These are phyloP conservation scores for Hylodesmum podocarpum DNA, from an alignment of 306 rosid species.

Conservation along the genomic window DNA sequence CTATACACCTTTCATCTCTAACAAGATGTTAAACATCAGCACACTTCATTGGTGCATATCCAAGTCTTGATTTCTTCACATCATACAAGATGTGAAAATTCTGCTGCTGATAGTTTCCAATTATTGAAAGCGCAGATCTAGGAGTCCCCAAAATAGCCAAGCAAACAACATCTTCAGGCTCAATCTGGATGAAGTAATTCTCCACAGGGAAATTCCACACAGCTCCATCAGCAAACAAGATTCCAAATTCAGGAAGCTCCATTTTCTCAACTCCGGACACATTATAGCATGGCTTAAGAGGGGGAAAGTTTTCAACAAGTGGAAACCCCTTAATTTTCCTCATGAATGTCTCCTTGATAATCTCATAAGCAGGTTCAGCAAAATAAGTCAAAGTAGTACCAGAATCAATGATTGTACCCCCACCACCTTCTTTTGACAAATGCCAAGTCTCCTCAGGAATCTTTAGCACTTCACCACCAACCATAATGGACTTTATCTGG, in stretches of 20 bases:
- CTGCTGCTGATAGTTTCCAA: conserved; percentile 92
- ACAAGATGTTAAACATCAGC: conserved; percentile 49
- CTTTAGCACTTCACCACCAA: conserved; percentile 57
- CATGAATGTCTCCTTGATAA: conserved; percentile 61
- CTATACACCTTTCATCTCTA: background rate
- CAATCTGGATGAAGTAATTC: conserved; percentile 72
- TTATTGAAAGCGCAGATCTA: conserved; percentile 58
- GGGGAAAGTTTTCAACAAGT: conserved; percentile 47
- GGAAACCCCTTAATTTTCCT: conserved; percentile 56
- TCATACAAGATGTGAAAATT: conserved; percentile 76
- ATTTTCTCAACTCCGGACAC: conserved; percentile 59
- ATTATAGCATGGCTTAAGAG: conserved; percentile 78
- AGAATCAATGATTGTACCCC: conserved; percentile 86
- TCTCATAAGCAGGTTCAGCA: conserved; percentile 68
- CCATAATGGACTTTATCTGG: conserved; percentile 57
- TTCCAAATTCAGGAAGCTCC: conserved; percentile 66
- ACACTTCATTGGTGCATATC: conserved; percentile 73
- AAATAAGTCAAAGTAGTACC: conserved; percentile 84
- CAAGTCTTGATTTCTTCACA: conserved; percentile 68
- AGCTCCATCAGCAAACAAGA: conserved; percentile 68
- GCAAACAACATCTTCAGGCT: conserved; percentile 56
- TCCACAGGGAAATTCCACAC: conserved; percentile 80
- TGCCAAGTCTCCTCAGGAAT: conserved; percentile 69
- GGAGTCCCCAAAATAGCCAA: conserved; percentile 76
- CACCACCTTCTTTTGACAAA: conserved; percentile 53